These are phyloP conservation scores for Tothia fuscella DNA, from an alignment of 2,329 filamentous ascomycete genomes.

Conservation along the genomic window DNA sequence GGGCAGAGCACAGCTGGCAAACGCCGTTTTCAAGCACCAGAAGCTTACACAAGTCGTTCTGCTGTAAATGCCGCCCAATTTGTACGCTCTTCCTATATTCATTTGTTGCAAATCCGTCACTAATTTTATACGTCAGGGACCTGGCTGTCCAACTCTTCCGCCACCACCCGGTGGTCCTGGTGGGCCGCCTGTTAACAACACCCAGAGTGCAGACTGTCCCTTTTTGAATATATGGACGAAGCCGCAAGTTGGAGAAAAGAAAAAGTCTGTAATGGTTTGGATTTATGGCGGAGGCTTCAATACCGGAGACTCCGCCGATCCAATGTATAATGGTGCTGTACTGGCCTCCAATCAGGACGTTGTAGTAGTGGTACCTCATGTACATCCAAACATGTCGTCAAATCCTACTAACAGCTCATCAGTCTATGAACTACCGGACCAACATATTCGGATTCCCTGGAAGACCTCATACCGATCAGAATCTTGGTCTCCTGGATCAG, in stretches of 20 bases:
- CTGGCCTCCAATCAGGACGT: constrained; percentile 6
- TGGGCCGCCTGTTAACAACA: neutral
- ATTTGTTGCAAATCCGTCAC: too few relatives aligned
- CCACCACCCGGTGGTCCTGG: neutral
- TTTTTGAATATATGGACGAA: constrained; percentile 9
- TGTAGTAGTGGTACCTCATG: constrained; percentile 7
- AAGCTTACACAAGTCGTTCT: neutral
- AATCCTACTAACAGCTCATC: neutral
- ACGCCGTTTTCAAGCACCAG: neutral
- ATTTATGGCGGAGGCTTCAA: constrained; percentile 8
- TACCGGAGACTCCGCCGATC: neutral
- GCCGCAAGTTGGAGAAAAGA: neutral
- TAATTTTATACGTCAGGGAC: too few relatives aligned
- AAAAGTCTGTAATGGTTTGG: constrained; percentile 5
- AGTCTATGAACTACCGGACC: constrained; percentile 25
- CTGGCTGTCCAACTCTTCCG: neutral
- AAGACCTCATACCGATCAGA: constrained; percentile 17
- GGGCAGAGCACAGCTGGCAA: neutral
- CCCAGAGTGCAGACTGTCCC: constrained; percentile 7
- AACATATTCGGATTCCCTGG: constrained; percentile 32
- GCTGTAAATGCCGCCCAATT: neutral
- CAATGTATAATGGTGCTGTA: neutral
- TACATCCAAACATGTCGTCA: too few relatives aligned
- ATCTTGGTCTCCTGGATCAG: constrained; percentile 29
- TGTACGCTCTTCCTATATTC: too few relatives aligned